These are phyloP conservation scores for Entomortierella parvispora DNA, from an alignment of 192 early-diverging fungal genomes.

Conservation along the genomic window DNA sequence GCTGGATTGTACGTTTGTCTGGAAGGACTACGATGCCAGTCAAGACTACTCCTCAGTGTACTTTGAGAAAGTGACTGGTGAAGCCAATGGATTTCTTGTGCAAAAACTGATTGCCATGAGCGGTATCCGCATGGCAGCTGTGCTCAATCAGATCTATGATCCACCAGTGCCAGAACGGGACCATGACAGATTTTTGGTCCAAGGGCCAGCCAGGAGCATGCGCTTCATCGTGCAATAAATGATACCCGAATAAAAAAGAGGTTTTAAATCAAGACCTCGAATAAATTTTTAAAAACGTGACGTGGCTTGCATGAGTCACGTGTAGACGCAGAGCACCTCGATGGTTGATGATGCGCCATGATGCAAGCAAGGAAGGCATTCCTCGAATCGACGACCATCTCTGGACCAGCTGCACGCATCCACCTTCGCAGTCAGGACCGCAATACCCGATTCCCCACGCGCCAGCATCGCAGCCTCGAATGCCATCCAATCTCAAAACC, in stretches of 20 bases:
- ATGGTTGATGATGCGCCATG: too few relatives aligned
- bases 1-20: conserved; percentile 47
- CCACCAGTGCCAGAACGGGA: conserved; percentile 5
- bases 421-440: conserved; percentile 1
- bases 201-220: neutral
- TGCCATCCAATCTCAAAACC: conserved; percentile 35
- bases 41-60: conserved; percentile 44
- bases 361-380: too few relatives aligned
- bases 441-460: conserved; percentile 18
- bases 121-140: conserved; percentile 54
- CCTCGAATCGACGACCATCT: too few relatives aligned
- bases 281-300: too few relatives aligned
- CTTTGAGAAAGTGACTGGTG: conserved; percentile 41
- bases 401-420: neutral
- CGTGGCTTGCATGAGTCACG: too few relatives aligned
- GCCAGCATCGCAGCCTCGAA: conserved; percentile 33
- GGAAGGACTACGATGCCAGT: conserved; percentile 45
- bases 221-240: neutral
- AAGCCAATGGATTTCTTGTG: conserved; percentile 21
- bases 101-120: conserved; percentile 56
- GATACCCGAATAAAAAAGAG: too few relatives aligned
- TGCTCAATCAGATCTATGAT: conserved; percentile 55
- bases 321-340: too few relatives aligned
- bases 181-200: too few relatives aligned
- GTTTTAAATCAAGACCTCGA: too few relatives aligned